phyloP scores from a whole-genome alignment of 345 rosid species.

The Combretum micranthum region DNA sequence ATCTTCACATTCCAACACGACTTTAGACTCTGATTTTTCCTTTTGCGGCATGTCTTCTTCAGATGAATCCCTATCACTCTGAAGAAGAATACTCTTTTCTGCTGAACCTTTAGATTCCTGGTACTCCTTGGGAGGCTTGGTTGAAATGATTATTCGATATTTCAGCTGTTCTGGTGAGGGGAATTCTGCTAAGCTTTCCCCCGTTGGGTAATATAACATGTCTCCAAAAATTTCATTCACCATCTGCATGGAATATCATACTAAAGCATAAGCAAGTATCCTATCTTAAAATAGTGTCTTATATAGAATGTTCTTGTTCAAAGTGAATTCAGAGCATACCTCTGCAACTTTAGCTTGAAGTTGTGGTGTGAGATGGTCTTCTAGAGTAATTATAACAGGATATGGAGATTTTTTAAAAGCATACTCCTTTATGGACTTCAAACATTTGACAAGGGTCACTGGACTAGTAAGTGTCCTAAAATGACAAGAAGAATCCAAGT shows the following conservation, averaged over 20 bases:
- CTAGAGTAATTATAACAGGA: slow-evolving; percentile 87
- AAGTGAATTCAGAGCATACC: slow-evolving; percentile 23
- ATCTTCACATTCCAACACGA: slow-evolving; percentile 23
- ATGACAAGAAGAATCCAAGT: slow-evolving; percentile 16
- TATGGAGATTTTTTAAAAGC: slow-evolving; percentile 73
- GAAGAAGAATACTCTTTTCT: slow-evolving; percentile 27
- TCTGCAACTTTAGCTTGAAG: slow-evolving; percentile 94
- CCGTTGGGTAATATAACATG: slow-evolving; percentile 56
- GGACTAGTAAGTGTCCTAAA: slow-evolving; percentile 83
- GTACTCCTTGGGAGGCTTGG: slow-evolving; percentile 90
- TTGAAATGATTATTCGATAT: slow-evolving; percentile 71
- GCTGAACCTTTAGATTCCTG: slow-evolving; percentile 37
- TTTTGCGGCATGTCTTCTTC: slow-evolving; percentile 37
- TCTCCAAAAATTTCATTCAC: slow-evolving; percentile 60
- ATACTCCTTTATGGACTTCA: slow-evolving; percentile 65
- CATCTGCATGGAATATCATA: slow-evolving; percentile 36
- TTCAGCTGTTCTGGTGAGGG: slow-evolving; percentile 80
- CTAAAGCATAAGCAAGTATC: slow-evolving; percentile 7
- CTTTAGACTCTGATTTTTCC: slow-evolving; percentile 4
- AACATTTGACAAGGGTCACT: slow-evolving; percentile 60
- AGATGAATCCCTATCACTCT: slow-evolving; percentile 20
- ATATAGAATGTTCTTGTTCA: background rate
- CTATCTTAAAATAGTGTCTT: background rate
- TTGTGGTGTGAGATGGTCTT: slow-evolving; percentile 86
- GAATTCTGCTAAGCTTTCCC: slow-evolving; percentile 55